Evolutionary conservation across 2,329 filamentous ascomycete genomes (phyloP), one percentile per base, ranked within the genome.

Genomic region (Phyllosticta citriasiana): DNA sequence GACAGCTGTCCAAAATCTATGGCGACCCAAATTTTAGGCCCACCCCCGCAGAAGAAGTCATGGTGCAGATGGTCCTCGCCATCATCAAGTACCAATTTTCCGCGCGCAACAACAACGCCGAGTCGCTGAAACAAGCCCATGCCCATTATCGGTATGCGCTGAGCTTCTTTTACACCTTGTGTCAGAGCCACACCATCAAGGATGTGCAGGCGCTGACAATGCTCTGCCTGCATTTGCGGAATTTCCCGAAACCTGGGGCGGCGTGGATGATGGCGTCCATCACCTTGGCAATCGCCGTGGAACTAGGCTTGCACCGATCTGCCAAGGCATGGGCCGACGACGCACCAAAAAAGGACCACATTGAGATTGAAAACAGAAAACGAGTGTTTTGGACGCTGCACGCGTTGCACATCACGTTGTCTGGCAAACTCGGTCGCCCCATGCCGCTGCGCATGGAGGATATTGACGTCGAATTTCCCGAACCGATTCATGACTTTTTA

Each of bases 1-100:
- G 22, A 59, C 40, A 65, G 62, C 54, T 59, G 25, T 51, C 55
- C 10, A 80, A 83, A 63, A 82, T 91, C 59, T 91, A 91, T 69
- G 86, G 91, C 67, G 86, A 91, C 59, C 78, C 82, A 16, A 76
- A 71, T 60, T 89, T 87, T 70, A 77, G 80, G 57, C 82, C 88
- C 0, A 81, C 82, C 0, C 72, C 82, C 0, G 80, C 88, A 1
- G 86, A 94, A 69, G 79, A 80, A 1, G 87, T 89, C 51, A 84
- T 84, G 62, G 80, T 91, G 0, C 88, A 93, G 72, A 89, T 92
- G 84, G 82, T 94, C 52, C 86, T 94, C 62, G 87, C 88, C 10
- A 86, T 85, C 57, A 88, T 93, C 66, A 86, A 86, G 69, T 90
- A 88, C 66, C 89, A 95, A 67, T 88, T 86, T 63, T 86, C 87